Evolutionary conservation across 116 monocot genomes (phyloP), one percentile per base, ranked within the genome.

Genomic region (Iris pallida): DNA sequence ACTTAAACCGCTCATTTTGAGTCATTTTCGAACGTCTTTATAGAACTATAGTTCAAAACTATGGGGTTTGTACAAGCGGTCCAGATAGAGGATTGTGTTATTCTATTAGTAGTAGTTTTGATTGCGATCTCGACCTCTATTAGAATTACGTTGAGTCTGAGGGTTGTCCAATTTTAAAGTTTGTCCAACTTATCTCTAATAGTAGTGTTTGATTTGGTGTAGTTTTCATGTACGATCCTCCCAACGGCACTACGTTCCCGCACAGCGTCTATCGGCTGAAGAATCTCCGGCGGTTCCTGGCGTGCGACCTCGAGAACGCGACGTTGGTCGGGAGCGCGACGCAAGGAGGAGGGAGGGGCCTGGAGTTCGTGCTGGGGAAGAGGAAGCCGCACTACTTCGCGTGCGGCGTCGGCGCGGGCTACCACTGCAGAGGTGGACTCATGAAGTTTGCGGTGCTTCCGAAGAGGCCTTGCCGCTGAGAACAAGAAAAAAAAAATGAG

Each of bases 201-300:
- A 9, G 6, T 41, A 4, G 13, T 6, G 17, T 19, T 0, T 0
- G 19, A 5, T 61, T 61, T 4, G 13, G 0, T 55, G 73, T 49
- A 82, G 82, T 82, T 59, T 82, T 82, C 53, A 82, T 61, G 71
- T 82, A 82, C 57, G 82, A 78, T 68, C 74, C 82, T 3, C 82
- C 82, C 19, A 82, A 53, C 57, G 63, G 55, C 74, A 74, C 77
- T 14, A 74, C 70, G 10, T 59, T 65, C 40, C 58, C 82, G 5
- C 82, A 82, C 66, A 82, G 73, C 12, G 82, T 82, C 4, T 78
- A 78, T 55, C 16, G 74, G 53, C 53, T 78, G 61, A 78, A 62
- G 45, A 66, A 74, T 61, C 42, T 58, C 5, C 7, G 14, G 5
- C 63, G 61, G 56, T 78, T 78, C 59, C 4, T 48, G 0, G 70